Percentiles rank a stretch among this genome's conserved stretches.
phyloP scores from a whole-genome alignment of 2,329 filamentous ascomycete genomes.

The Hypoxylon sp. region DNA sequence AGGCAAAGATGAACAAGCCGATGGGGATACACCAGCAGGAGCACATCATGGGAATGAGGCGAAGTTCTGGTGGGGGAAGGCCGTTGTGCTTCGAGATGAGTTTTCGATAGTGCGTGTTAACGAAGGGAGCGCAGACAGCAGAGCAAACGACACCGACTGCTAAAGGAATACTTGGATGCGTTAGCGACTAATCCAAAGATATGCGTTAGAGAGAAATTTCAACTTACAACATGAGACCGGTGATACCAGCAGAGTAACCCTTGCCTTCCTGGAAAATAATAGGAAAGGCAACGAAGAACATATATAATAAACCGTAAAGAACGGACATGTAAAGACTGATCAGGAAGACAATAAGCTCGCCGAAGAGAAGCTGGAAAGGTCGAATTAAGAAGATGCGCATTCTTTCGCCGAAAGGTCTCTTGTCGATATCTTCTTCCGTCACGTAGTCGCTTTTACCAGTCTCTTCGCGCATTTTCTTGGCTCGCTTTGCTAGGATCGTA shows the following conservation, averaged over 20 bases:
- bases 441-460: conserved; percentile 78
- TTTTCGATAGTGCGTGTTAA: conserved; percentile 85
- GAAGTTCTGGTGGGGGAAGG: conserved; percentile 79
- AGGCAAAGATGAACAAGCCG: conserved; percentile 72
- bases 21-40: conserved; percentile 79
- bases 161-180: conserved; percentile 72
- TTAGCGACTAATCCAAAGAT: conserved; percentile 66
- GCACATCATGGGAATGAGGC: conserved; percentile 86
- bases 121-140: conserved; percentile 76
- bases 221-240: conserved; percentile 81
- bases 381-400: conserved; percentile 82
- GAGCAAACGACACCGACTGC: conserved; percentile 81
- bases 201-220: conserved; percentile 60
- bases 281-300: conserved; percentile 81
- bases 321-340: conserved; percentile 90
- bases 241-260: conserved; percentile 79
- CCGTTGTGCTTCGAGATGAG: conserved; percentile 51
- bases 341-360: conserved; percentile 87
- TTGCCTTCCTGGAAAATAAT: conserved; percentile 85
- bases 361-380: conserved; percentile 88
- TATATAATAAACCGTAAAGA: conserved; percentile 80
- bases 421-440: conserved; percentile 85
- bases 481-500: conserved; percentile 79
- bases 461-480: conserved; percentile 78
- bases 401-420: conserved; percentile 76